Base-by-base conservation (phyloP, 2,329 filamentous ascomycete species). In the Aspergillus ochraceoroseus region DNA sequence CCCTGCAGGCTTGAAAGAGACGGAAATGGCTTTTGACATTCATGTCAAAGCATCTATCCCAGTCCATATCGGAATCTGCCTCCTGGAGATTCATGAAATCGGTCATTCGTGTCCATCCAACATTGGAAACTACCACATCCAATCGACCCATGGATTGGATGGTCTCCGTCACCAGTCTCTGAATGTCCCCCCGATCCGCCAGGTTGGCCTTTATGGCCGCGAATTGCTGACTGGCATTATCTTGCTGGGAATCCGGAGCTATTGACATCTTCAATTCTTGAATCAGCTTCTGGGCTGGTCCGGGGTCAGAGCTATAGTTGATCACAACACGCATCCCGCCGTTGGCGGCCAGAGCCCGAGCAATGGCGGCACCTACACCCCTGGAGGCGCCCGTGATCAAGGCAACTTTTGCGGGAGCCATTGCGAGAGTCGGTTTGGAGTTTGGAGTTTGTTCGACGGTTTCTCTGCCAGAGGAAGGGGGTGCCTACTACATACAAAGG, bases 11-110 rank as follows among this genome's bases (percentile, higher is more conserved):
- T 41, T 78, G 72, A 51, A 80, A 70, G 5, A 82, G 64, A 68
- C 73, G 80, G 20, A 82, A 57, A 52, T 82, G 78, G 4, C 70
- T 70, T 59, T 81, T 82, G 42, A 82, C 78, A 53, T 82, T 82
- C 64, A 80, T 73, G 31, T 73, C 72, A 51, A 76, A 80, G 47
- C 73, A 75, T 4, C 58, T 59, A 50, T 80, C 77, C 77, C 77
- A 80, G 51, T 80, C 76, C 2, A 71, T 71, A 48, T 81, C 77
- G 18, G 20, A 14, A 66, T 45, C 36, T 4, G 36, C 38, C 14
- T 55, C 47, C 4, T 55, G 49, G 2, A 58, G 31, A 28, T 56
- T 46, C 44, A 54, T 49, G 31, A 58, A 67, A 38, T 66, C 54
- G n/a, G 62, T 66, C 28, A 66, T 50, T 9, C 61, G 58, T 4